Evolutionary conservation across 2,329 filamentous ascomycete genomes (phyloP).

Genomic region (Leptographium wingfieldii): DNA sequence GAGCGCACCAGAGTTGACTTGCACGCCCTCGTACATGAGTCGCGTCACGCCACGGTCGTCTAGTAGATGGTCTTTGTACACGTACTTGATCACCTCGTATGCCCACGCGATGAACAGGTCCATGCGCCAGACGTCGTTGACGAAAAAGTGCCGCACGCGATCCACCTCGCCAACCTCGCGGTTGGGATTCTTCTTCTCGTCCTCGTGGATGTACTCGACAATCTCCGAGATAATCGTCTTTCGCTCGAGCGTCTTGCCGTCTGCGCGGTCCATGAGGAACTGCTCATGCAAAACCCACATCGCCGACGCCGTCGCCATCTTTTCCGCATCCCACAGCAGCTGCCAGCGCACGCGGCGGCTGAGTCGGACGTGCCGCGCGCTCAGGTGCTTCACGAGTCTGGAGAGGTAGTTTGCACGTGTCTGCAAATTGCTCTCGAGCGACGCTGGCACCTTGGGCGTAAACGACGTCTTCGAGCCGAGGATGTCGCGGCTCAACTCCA

Average conservation of each 20-base stretch:
- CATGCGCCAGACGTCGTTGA: conserved; percentile 59
- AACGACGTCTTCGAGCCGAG: conserved; percentile 64
- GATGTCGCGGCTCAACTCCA: conserved; percentile 70
- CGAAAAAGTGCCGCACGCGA: conserved; percentile 74
- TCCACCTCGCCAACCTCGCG: conserved; percentile 60
- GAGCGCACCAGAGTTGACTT: conserved; percentile 56
- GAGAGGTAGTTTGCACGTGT: conserved; percentile 61
- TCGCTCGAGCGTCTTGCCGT: conserved; percentile 37
- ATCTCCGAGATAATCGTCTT: conserved; percentile 63
- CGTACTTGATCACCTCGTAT: conserved; percentile 60
- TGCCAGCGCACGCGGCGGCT: conserved; percentile 61
- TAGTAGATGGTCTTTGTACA: conserved; percentile 49
- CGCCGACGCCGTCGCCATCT: conserved; percentile 64
- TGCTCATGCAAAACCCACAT: conserved; percentile 74
- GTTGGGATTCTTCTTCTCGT: conserved; percentile 58
- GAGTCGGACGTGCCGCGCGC: conserved; percentile 51
- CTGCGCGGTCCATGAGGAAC: conserved; percentile 44
- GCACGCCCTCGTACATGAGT: conserved; percentile 54
- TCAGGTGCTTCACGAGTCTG: conserved; percentile 61
- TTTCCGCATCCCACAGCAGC: conserved; percentile 82
- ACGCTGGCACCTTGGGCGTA: conserved; percentile 59
- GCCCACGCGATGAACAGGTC: conserved; percentile 70
- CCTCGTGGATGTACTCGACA: conserved; percentile 62
- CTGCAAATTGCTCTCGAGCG: conserved; percentile 69
- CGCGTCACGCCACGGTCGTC: conserved; percentile 41